phyloP scores from a whole-genome alignment of 306 rosid species.

The Casuarina glauca region DNA sequence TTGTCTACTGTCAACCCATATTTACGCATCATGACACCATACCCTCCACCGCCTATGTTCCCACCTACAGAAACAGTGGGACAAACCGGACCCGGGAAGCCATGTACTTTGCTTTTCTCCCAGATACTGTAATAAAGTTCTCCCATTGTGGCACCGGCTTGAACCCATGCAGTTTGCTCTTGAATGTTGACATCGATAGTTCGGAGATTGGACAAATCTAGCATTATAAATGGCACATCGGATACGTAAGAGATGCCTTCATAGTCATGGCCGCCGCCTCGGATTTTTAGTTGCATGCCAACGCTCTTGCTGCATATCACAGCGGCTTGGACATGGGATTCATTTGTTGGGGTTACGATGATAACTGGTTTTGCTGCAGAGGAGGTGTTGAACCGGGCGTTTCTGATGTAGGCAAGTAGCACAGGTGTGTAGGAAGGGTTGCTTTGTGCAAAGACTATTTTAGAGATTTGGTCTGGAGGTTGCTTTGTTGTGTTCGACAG shows the following conservation, averaged over 20 bases:
- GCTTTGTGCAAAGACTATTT: constrained; percentile 33
- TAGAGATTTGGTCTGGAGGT: constrained; percentile 22
- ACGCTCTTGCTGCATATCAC: constrained; percentile 58
- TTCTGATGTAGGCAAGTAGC: constrained; percentile 36
- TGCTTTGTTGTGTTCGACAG: constrained; percentile 30
- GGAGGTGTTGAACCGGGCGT: constrained; percentile 40
- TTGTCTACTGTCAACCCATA: constrained; percentile 47
- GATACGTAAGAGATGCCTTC: constrained; percentile 77
- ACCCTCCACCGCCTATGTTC: constrained; percentile 35
- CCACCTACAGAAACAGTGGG: constrained; percentile 37
- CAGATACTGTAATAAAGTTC: constrained; percentile 46
- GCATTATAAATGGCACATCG: constrained; percentile 47
- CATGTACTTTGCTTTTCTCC: constrained; percentile 18
- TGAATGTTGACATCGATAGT: constrained; percentile 33
- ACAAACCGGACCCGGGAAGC: constrained; percentile 28
- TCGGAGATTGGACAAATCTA: constrained; percentile 64
- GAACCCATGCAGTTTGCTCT: constrained; percentile 45
- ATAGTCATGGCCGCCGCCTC: constrained; percentile 85
- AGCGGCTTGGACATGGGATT: constrained; percentile 56
- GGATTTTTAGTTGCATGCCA: constrained; percentile 50
- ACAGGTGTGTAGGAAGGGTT: constrained; percentile 37
- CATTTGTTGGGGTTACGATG: constrained; percentile 42
- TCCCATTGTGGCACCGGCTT: constrained; percentile 57
- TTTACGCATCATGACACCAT: constrained; percentile 35
- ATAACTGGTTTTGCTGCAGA: constrained; percentile 42